Evolutionary conservation across 2,329 filamentous ascomycete genomes (phyloP), one percentile per base, ranked within the genome.

Genomic region (Colletotrichum gigasporum): DNA sequence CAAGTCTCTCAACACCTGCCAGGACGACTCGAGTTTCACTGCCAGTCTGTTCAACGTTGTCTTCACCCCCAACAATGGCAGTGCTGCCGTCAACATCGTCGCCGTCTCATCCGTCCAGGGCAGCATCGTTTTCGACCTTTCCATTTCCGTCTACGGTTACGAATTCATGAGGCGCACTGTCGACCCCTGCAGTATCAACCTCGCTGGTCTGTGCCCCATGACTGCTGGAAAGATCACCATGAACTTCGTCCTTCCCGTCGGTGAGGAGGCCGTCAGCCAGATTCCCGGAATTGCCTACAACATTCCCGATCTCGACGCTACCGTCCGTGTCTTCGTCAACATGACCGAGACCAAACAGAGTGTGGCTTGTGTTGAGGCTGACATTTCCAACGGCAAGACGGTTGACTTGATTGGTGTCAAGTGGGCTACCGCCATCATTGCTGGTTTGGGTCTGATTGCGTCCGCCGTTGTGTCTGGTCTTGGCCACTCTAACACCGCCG

Each of bases 401-500:
- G 95, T 97, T 56, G 90, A 97, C 75, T 88, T 97, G 71, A 83
- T 93, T 66, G 93, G 90, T 65, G 94, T 97, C 39, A 93, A 94
- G 71, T 97, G 94, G 94, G 85, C 89, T 35, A 94, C 94, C 24
- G 95, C 95, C 62, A 84, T 96, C 69, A 94, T 97, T 71, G 93
- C 93, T 68, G 93, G 93, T 65, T 80, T 97, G 45, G 93, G 92
- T 69, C 84, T 97, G 47, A 83, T 93, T 50, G 91, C 93, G 8
- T 97, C 95, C 42, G 95, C 93, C 66, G 86, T 97, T 68, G 92
- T 95, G 28, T 97, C 94, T 26, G 94, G 94, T 30, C 83, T 97
- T 4, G 95, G 95, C 10, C 94, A 97, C 78, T 93, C 93, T 51
- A 97, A 97, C 76, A 95, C 95, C 5, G 94, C 95, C 47, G 94